These are phyloP conservation scores for Nepenthes gracilis DNA, from an alignment of 148 eudicot species.

Conservation along the genomic window DNA sequence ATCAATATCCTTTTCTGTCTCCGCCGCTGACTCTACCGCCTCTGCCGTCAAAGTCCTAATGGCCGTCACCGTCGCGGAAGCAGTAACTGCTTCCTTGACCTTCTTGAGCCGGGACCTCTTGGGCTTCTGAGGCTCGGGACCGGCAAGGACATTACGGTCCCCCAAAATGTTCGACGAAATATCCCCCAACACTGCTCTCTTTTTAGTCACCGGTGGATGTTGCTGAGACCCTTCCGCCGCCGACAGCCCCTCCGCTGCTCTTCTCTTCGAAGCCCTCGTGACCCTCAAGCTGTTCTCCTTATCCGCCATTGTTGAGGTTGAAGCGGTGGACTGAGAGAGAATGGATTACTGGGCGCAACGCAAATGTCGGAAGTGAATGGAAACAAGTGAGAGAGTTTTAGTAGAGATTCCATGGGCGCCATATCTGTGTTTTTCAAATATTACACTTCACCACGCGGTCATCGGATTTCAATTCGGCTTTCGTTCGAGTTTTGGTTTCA, in stretches of 20 bases:
- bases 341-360: not conserved
- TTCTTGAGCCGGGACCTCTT: slow-evolving; percentile 17
- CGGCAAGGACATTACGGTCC: slow-evolving; percentile 5
- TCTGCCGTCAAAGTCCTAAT: slow-evolving; percentile 16
- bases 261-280: not conserved
- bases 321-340: not conserved
- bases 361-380: no score
- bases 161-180: slow-evolving; percentile 22
- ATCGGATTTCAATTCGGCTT: no score
- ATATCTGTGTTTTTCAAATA: no score
- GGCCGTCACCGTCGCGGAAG: slow-evolving; percentile 1
- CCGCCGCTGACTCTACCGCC: not conserved
- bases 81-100: slow-evolving; percentile 5
- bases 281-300: not conserved
- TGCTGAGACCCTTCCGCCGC: not conserved
- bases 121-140: slow-evolving; percentile 11
- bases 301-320: slow-evolving; percentile 4
- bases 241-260: not conserved
- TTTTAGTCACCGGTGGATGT: slow-evolving; percentile 17
- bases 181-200: slow-evolving; percentile 70
- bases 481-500: no score
- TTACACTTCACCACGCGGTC: no score
- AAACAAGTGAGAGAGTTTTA: no score
- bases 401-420: no score
- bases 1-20: slow-evolving; percentile 12